Evolutionary conservation across 495 filamentous ascomycete species (phyloP), one percentile per base, ranked within the genome.

Genomic region (Penicillium cataractarum): DNA sequence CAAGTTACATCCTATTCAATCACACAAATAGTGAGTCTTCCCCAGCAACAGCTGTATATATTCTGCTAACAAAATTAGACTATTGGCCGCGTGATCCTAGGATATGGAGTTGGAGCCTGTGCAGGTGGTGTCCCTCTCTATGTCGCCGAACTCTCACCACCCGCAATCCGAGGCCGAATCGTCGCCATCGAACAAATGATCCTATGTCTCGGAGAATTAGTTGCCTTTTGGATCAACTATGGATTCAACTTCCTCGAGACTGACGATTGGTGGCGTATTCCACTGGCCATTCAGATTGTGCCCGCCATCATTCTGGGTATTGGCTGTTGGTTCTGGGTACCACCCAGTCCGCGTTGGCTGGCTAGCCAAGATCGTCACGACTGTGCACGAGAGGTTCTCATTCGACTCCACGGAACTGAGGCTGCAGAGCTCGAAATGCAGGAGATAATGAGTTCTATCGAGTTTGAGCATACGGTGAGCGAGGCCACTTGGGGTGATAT

Each of bases 281-380:
- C 88, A 0, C 83, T 87, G 55, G 84, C 82, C 57, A 75, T 88
- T n/a, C 86, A 89, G 58, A 77, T 88, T 31, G 68, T 81, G 15
- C 87, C 87, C 0, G 86, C 86, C 0, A 52, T 83, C 2, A 65
- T 89, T 31, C 79, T 90, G 6, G 83, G 85, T 15, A 89, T 89
- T 68, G 35, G 35, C 13, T 39, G 35, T 39, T 39, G 35, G 35
- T 39, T 39, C 35, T 80, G 80, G 29, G 78, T 93, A 83, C 89
- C 89, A 6, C 91, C 90, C 72, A 91, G 89, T 22, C 90, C 90
- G 0, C 83, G 90, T 65, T 92, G 90, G 89, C 77, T 92, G 2
- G 77, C 88, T 17, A 85, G 91, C 62, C 87, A 90, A 64, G 77
- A 81, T 46, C 88, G 89, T 33, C 86, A 90, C 69, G 80, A 80